A percentile compares a stretch with the other conserved stretches of the same genome.
phyloP scores from a whole-genome alignment of 257 asterid species.

The Marsdenia floribunda region DNA sequence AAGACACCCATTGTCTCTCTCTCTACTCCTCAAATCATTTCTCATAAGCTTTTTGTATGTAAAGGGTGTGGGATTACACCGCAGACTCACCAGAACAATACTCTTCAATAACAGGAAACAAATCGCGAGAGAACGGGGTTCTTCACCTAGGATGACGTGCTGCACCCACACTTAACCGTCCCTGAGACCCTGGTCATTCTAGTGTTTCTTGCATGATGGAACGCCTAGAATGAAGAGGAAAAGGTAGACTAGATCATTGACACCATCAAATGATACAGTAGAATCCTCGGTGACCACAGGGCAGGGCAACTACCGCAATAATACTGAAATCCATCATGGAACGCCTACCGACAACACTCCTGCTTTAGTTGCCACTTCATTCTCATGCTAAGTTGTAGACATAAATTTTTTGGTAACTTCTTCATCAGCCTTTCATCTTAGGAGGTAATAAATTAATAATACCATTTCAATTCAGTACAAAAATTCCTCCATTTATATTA shows the following conservation, averaged over 20 bases:
- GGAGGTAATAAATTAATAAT: conserved; percentile 12
- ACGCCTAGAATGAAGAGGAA: conserved; percentile 67
- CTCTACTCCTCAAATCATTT: too few species aligned
- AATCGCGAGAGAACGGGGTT: conserved; percentile 52
- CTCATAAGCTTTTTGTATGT: too few species aligned
- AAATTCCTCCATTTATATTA: too few species aligned
- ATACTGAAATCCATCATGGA: conserved; percentile 26
- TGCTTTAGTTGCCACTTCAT: conserved; percentile 44
- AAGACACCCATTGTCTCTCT: too few species aligned
- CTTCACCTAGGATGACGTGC: conserved; percentile 72
- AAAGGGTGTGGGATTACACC: too few species aligned
- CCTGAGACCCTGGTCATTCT: conserved; percentile 69
- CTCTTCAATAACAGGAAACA: conserved; percentile 53
- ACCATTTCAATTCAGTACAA: neutral
- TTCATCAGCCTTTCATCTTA: conserved; percentile 59
- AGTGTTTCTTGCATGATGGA: conserved; percentile 87
- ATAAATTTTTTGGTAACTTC: conserved; percentile 24
- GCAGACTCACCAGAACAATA: conserved; percentile 55
- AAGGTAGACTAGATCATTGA: conserved; percentile 25
- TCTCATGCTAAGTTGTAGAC: conserved; percentile 29
- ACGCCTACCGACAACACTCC: conserved; percentile 28
- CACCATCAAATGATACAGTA: conserved; percentile 22
- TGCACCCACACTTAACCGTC: conserved; percentile 75
- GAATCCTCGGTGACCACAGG: conserved; percentile 35
- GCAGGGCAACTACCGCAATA: conserved; percentile 35